Evolutionary conservation across 495 filamentous ascomycete genomes (phyloP), one percentile per base, ranked within the genome.

Genomic region (Annulohypoxylon maeteangense): DNA sequence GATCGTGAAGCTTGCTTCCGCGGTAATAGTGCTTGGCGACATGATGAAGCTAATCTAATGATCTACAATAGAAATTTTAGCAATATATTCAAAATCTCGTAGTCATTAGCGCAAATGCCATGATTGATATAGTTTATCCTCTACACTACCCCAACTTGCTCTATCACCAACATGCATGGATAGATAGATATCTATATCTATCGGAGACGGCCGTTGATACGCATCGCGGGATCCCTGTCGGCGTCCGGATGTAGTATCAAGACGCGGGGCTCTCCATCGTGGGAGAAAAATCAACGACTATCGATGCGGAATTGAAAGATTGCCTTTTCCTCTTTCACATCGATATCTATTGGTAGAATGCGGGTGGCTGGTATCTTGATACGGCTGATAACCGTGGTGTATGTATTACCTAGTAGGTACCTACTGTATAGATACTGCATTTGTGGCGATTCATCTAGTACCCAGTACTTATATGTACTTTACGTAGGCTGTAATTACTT

Each of bases 161-260:
- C 18, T 72, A 67, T 67, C 68, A 3, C 45, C 50, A 57, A 65
- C 38, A 42, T 65, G 68, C 53, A 62, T 65, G 20, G 34, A 44
- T 29, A 38, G 7, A 1, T 29, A 29, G 27, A 29, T 29, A 29
- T 6, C 27, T 6, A 29, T 63, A 67, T 72, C 63, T 67, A 59
- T 67, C 69, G 69, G 69, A 72, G 58, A 7, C 29, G 42, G 69
- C 69, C 69, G 69, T 32, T 72, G 69, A 64, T 72, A 63, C 31
- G 55, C 16, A 40, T 45, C 38, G 27, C 56, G 31, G 38, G 48
- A 54, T 25, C 62, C 62, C 51, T 65, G 62, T 31, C 38, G 53
- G 27, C 38, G 29, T n/a, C 67, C 25, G 29, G 22, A 58, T 69
- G 38, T 11, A 32, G 66, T 63, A 44, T 54, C 45, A 54, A 59